Base-by-base conservation (phyloP, 192 early-diverging fungal genomes). In the Backusella morwellensis region DNA sequence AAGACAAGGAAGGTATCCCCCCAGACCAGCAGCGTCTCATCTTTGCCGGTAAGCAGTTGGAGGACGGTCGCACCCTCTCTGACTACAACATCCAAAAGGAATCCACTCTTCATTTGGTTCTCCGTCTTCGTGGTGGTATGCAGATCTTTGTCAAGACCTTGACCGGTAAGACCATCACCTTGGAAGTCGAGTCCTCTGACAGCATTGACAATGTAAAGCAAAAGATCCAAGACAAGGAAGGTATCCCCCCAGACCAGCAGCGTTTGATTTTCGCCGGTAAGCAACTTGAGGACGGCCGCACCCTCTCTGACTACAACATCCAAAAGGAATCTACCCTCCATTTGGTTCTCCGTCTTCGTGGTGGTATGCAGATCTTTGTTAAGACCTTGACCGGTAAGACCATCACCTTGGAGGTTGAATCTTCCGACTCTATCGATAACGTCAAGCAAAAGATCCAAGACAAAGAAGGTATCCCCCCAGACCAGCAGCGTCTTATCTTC, bases 171-270 rank as follows among this genome's bases (percentile, higher is more conserved):
- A 98, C 95, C 81, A 96, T 98, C 84, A 98, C 96, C 82, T 87
- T 98, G 47, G 97, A 95, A 81, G 92, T 95, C 19, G 92, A 93
- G 83, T 92, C 90, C 19, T 88, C 86, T 5, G 92, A 94, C 80
- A 85, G 83, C 63, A 93, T 95, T 70, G 93, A 95, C 23, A 89
- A 92, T 66, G 92, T 95, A 76, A 95, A 95, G 90, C 77, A 83
- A 73, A 97, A 97, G 92, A 96, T 97, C 85, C 95, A 97, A 88
- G 95, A 97, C 90, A 96, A 97, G 92, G 95, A 97, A 86, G 95
- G 92, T 85, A 95, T 93, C 35, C 93, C 93, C 29, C 93, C 93
- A 70, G 93, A 94, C 80, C 93, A 94, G 84, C 93, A 94, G 82
- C 89, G 92, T 72, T 84, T 93, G 8, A 93, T 93, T 42, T 94